Conservation (phyloP, 179 eudicot species). For the Heliamphora pulchella region DNA sequence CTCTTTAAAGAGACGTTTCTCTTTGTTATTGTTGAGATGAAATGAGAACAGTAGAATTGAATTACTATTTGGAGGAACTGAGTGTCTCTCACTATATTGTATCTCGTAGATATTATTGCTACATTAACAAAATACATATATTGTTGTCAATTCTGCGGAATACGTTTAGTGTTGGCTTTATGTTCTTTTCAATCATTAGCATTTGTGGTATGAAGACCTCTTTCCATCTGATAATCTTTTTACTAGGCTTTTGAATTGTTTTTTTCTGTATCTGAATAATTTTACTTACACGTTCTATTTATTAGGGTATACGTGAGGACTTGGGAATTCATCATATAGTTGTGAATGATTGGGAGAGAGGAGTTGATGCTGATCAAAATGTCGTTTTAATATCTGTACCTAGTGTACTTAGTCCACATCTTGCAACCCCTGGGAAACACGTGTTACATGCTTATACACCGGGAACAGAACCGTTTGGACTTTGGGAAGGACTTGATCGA, state of each 20-base stretch:
- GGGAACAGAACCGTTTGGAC: slow-evolving; percentile 82
- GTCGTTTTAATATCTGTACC: slow-evolving; percentile 90
- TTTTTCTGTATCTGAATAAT: neutral
- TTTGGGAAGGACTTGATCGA: slow-evolving; percentile 95
- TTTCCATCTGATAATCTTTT: neutral
- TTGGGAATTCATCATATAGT: slow-evolving; percentile 91
- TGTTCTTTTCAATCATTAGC: neutral
- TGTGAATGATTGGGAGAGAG: slow-evolving; percentile 86
- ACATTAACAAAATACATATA: neutral
- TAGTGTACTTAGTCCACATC: slow-evolving; percentile 71
- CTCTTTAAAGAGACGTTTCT: neutral
- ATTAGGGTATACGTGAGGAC: slow-evolving; percentile 67
- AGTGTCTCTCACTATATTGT: no score
- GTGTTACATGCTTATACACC: slow-evolving; percentile 87
- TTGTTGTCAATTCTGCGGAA: neutral
- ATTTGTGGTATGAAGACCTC: neutral
- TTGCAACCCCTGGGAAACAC: slow-evolving; percentile 92
- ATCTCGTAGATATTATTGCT: neutral
- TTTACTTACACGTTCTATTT: neutral
- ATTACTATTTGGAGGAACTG: neutral
- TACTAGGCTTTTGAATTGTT: neutral
- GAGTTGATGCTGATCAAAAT: slow-evolving; percentile 96
- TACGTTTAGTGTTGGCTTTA: neutral
- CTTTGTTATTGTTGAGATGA: neutral
- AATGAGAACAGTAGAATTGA: neutral